phyloP scores from a whole-genome alignment of 2,329 filamentous ascomycete species.

The Aureobasidium pullulans region DNA sequence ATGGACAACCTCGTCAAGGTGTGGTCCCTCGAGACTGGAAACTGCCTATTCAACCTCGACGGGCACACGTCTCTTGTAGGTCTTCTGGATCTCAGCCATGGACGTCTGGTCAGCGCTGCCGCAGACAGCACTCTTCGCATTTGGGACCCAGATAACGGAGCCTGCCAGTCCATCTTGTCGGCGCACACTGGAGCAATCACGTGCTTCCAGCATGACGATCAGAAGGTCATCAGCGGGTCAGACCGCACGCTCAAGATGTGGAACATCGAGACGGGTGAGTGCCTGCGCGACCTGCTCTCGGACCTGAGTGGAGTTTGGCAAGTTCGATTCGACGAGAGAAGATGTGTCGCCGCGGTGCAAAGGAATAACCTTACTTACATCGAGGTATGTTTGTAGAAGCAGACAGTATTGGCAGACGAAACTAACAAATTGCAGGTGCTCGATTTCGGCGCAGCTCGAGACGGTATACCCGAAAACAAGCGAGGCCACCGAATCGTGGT shows the following conservation, averaged over 20 bases:
- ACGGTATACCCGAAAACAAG: slow-evolving; percentile 70
- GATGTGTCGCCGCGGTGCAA: slow-evolving; percentile 95
- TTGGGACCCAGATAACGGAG: slow-evolving; percentile 90
- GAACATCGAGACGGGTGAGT: slow-evolving; percentile 88
- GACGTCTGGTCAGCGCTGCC: slow-evolving; percentile 86
- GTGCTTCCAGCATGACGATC: slow-evolving; percentile 94
- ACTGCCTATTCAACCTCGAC: slow-evolving; percentile 81
- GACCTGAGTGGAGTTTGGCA: slow-evolving; percentile 98
- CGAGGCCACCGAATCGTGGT: slow-evolving; percentile 68
- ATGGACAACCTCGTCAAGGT: slow-evolving; percentile 99
- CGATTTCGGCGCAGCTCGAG: slow-evolving; percentile 89
- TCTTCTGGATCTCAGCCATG: slow-evolving; percentile 78
- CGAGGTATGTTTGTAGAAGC: slow-evolving; percentile 57
- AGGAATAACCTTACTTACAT: slow-evolving; percentile 88
- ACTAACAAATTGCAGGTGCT: slow-evolving; percentile 62
- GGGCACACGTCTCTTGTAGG: slow-evolving; percentile 90
- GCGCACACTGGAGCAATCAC: slow-evolving; percentile 97
- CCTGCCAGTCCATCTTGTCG: slow-evolving; percentile 81
- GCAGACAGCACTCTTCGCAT: slow-evolving; percentile 93
- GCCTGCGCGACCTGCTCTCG: slow-evolving; percentile 83
- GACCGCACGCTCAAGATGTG: slow-evolving; percentile 98
- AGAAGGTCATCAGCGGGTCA: slow-evolving; percentile 93
- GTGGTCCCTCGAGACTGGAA: slow-evolving; percentile 84
- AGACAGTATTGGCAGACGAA: background rate
- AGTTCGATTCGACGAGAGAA: slow-evolving; percentile 90